Evolutionary conservation across 2,329 filamentous ascomycete species (phyloP).

Genomic region (Talaromyces sp.): DNA sequence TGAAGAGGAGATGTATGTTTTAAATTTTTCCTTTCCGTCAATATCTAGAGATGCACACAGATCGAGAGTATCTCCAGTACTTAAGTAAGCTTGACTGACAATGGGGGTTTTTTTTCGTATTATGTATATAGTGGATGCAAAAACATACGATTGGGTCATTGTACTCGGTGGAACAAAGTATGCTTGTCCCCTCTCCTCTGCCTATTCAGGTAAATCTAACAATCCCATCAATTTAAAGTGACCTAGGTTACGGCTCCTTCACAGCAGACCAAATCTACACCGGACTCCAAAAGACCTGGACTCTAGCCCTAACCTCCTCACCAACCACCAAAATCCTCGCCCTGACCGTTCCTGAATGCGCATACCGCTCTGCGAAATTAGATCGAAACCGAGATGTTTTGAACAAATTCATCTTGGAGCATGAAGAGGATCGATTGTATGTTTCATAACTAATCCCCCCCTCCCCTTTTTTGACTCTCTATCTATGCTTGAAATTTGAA

Average conservation of each 20-base stretch:
- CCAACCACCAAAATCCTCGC: conserved; percentile 55
- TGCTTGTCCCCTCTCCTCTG: background rate
- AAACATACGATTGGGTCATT: conserved; percentile 56
- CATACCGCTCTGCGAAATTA: conserved; percentile 25
- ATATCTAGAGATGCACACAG: too few species aligned
- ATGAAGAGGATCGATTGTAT: conserved; percentile 51
- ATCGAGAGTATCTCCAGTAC: too few species aligned
- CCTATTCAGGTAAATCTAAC: background rate
- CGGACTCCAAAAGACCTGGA: conserved; percentile 49
- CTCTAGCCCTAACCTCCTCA: conserved; percentile 40
- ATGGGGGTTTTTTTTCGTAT: too few species aligned
- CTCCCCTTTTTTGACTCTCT: too few species aligned
- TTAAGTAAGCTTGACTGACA: background rate
- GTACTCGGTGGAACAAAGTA: conserved; percentile 60
- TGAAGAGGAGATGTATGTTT: conserved; percentile 23
- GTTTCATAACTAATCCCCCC: conserved; percentile 24
- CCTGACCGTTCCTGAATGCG: conserved; percentile 57
- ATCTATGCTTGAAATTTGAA: too few species aligned
- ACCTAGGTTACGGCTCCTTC: conserved; percentile 43
- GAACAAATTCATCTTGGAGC: conserved; percentile 50
- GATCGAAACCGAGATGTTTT: conserved; percentile 41
- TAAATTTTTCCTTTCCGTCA: too few species aligned
- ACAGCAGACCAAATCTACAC: conserved; percentile 43
- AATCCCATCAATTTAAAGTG: conserved; percentile 24
- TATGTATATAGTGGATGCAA: conserved; percentile 15